Evolutionary conservation across 805 yeast species (phyloP).

Genomic region (Candida ascalaphidarum): DNA sequence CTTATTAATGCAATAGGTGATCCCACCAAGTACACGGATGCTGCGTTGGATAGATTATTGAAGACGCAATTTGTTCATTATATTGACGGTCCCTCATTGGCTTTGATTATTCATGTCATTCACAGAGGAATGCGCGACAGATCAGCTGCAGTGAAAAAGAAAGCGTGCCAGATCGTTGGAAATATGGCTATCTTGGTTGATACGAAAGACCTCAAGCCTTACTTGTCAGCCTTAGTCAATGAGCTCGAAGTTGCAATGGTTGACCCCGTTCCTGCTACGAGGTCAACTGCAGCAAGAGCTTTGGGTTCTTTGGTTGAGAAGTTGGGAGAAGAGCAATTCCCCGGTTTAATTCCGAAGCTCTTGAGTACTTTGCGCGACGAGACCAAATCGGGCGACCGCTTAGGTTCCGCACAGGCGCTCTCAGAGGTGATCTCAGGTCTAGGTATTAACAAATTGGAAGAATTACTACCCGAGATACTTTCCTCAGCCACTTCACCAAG

Average conservation of each 20-base stretch:
- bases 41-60: slow-evolving; percentile 76
- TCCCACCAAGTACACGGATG: slow-evolving; percentile 85
- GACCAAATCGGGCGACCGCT: slow-evolving; percentile 75
- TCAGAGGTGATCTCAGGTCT: slow-evolving; percentile 91
- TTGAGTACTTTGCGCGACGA: slow-evolving; percentile 72
- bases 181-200: slow-evolving; percentile 97
- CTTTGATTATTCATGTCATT: slow-evolving; percentile 87
- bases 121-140: slow-evolving; percentile 94
- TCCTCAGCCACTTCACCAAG: slow-evolving; percentile 61
- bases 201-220: slow-evolving; percentile 75
- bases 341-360: slow-evolving; percentile 77
- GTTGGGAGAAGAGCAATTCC: slow-evolving; percentile 93
- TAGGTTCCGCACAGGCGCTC: slow-evolving; percentile 96
- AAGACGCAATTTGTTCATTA: slow-evolving; percentile 94
- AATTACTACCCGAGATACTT: slow-evolving; percentile 73
- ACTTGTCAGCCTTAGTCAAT: slow-evolving; percentile 64
- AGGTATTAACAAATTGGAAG: slow-evolving; percentile 83
- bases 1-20: slow-evolving; percentile 91
- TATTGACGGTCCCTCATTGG: slow-evolving; percentile 96
- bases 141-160: slow-evolving; percentile 85
- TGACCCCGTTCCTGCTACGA: slow-evolving; percentile 94
- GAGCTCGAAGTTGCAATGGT: slow-evolving; percentile 94
- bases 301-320: slow-evolving; percentile 93
- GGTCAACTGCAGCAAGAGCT: slow-evolving; percentile 97
- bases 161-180: slow-evolving; percentile 97